phyloP scores from a whole-genome alignment of 176 grass and related monocot species.

The Aegilops bicornis region DNA sequence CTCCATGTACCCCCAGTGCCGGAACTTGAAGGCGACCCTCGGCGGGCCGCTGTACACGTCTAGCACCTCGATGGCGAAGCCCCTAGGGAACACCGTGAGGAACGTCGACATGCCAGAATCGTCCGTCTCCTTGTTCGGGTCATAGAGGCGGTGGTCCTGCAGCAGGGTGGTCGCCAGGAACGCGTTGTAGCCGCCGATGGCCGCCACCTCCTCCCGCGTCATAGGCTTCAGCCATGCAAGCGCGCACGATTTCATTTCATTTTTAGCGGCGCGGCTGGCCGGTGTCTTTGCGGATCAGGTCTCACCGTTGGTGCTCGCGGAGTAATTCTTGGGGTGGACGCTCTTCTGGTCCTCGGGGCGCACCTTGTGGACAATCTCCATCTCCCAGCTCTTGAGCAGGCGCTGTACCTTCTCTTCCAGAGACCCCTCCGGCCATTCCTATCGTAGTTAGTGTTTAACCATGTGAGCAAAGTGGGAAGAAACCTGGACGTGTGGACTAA shows the following conservation, averaged over 20 bases:
- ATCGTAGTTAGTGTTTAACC: neutral
- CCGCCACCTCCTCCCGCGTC: conserved; percentile 27
- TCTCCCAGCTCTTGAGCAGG: conserved; percentile 71
- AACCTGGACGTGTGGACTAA: neutral
- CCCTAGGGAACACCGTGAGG: conserved; percentile 49
- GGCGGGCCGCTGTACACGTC: conserved; percentile 62
- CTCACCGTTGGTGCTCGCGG: conserved; percentile 50
- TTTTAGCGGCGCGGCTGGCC: too few species aligned
- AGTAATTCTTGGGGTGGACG: conserved; percentile 27
- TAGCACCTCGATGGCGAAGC: conserved; percentile 72
- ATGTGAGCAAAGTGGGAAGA: neutral
- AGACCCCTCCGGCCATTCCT: conserved; percentile 61
- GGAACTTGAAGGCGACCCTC: conserved; percentile 58
- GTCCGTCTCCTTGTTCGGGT: conserved; percentile 45
- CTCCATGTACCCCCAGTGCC: conserved; percentile 80
- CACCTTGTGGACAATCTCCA: conserved; percentile 67
- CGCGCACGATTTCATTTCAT: neutral
- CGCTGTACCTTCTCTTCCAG: conserved; percentile 72
- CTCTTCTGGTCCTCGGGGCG: conserved; percentile 57
- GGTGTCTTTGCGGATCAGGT: neutral
- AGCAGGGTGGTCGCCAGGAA: conserved; percentile 55
- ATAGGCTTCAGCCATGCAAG: conserved; percentile 22
- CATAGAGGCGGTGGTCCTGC: conserved; percentile 53
- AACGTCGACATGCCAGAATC: conserved; percentile 47
- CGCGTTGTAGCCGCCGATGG: conserved; percentile 61